Base-by-base conservation (phyloP, 352 stramenopile genomes). In the Pythium folliculosum region DNA sequence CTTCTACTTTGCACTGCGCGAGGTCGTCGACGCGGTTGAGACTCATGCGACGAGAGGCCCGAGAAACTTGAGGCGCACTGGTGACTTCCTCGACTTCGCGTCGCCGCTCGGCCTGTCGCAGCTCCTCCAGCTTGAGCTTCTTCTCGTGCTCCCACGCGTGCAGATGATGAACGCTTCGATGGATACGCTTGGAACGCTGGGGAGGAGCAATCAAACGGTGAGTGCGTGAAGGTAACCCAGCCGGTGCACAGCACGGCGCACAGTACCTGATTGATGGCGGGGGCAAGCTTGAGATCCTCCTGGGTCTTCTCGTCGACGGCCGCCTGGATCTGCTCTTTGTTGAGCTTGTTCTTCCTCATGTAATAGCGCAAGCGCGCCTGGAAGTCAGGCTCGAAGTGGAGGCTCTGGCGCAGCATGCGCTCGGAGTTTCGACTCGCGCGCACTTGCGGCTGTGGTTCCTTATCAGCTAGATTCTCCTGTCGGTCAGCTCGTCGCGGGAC, bases 111-210 rank as follows among this genome's bases (percentile, higher is more conserved):
- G 67, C 68, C 17, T 76, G 69, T 9, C 80, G 69, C 63, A 90
- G 57, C 10, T 79, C 60, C 22, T 73, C 57, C 14, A 92, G 60
- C 47, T 87, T 90, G 49, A 61, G 77, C 53, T 86, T 64, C 52
- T 88, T 88, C 45, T 88, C 76, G 14, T 77, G 51, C 9, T 90
- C 78, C 82, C 84, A 92, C 32, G 74, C 76, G 51, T 89, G 67
- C 17, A 92, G 67, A 55, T 92, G 84, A 6, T 83, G 81, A 19
- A 92, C 70, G 50, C 72, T 81, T 54, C 84, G 71, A 38, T 77
- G 54, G 19, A 92, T 83, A 10, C 67, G 66, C 54, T 88, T 89
- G 25, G 84, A 92, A 30, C 80, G 73, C 84, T 92, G 27, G 27
- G 27, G 12, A 16, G 47, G 38, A 10, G n/a, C 17, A n/a, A 5